phyloP scores from a whole-genome alignment of 148 eudicot species.

The Linanthus parryae region DNA sequence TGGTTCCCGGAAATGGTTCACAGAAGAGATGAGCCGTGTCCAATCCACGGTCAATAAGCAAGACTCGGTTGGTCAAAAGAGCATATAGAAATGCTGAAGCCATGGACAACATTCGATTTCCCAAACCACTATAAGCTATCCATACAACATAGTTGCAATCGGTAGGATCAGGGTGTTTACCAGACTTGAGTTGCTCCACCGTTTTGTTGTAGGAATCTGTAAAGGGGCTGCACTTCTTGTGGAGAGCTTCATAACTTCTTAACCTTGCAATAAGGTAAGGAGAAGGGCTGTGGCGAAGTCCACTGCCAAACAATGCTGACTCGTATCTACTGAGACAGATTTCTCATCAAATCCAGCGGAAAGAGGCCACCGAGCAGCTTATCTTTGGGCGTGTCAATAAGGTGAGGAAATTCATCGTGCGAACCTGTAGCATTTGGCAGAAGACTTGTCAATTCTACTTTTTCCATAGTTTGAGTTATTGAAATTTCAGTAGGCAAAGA shows the following conservation, averaged over 20 bases:
- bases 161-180: slow-evolving; percentile 12
- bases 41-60: slow-evolving; percentile 72
- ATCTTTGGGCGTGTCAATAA: slow-evolving; percentile 18
- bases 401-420: slow-evolving; percentile 17
- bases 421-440: slow-evolving; percentile 6
- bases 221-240: slow-evolving; percentile 83
- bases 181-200: slow-evolving; percentile 30
- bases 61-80: slow-evolving; percentile 71
- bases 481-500: background rate
- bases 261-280: slow-evolving; percentile 65
- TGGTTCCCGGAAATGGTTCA: slow-evolving; percentile 79
- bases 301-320: slow-evolving; percentile 45
- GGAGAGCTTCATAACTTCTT: slow-evolving; percentile 76
- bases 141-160: slow-evolving; percentile 88
- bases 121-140: slow-evolving; percentile 84
- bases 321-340: slow-evolving; percentile 79
- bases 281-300: slow-evolving; percentile 48
- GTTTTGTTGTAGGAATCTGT: slow-evolving; percentile 60
- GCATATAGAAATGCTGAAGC: slow-evolving; percentile 84
- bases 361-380: slow-evolving; percentile 65
- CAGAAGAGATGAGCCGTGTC: slow-evolving; percentile 84
- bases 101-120: slow-evolving; percentile 75
- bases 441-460: background rate
- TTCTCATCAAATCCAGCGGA: slow-evolving; percentile 45
- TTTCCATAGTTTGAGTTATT: background rate